Percentiles rank a stretch among this genome's conserved stretches.
These are phyloP conservation scores for Fusarium sp. DNA, from an alignment of 2,329 filamentous ascomycete species.

Conservation along the genomic window DNA sequence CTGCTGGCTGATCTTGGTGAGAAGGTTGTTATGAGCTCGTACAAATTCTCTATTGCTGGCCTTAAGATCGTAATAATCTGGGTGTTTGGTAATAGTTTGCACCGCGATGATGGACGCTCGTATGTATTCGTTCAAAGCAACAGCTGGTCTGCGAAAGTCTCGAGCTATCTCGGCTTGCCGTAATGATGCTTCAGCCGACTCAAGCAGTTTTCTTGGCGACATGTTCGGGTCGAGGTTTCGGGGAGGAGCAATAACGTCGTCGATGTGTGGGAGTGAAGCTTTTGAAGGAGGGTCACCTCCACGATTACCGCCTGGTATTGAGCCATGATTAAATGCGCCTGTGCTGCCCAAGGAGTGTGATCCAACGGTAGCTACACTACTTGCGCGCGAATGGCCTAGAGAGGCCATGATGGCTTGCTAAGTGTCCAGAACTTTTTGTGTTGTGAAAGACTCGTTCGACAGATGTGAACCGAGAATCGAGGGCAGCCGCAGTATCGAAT, in stretches of 20 bases:
- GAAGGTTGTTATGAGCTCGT: constrained; percentile 61
- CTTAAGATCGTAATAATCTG: constrained; percentile 75
- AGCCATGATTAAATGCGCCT: constrained; percentile 46
- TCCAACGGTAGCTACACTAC: constrained; percentile 42
- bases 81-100: constrained; percentile 79
- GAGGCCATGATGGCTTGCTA: constrained; percentile 40
- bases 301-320: constrained; percentile 45
- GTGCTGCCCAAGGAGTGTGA: constrained; percentile 48
- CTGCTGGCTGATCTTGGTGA: constrained; percentile 61
- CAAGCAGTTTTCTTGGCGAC: constrained; percentile 65
- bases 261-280: constrained; percentile 62
- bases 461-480: not conserved
- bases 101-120: constrained; percentile 82
- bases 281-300: constrained; percentile 42
- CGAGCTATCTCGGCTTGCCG: constrained; percentile 71
- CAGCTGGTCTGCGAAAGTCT: constrained; percentile 74
- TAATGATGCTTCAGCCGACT: constrained; percentile 63
- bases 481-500: not conserved
- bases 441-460: constrained; percentile 21
- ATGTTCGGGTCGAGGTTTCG: constrained; percentile 61
- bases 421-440: constrained; percentile 6
- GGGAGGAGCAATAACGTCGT: constrained; percentile 61
- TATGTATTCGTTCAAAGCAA: constrained; percentile 86
- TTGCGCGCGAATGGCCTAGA: constrained; percentile 42
- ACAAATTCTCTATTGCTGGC: constrained; percentile 61